phyloP scores from a whole-genome alignment of 1,284 basidiomycete genomes.

The Apiotrichum gamsii region DNA sequence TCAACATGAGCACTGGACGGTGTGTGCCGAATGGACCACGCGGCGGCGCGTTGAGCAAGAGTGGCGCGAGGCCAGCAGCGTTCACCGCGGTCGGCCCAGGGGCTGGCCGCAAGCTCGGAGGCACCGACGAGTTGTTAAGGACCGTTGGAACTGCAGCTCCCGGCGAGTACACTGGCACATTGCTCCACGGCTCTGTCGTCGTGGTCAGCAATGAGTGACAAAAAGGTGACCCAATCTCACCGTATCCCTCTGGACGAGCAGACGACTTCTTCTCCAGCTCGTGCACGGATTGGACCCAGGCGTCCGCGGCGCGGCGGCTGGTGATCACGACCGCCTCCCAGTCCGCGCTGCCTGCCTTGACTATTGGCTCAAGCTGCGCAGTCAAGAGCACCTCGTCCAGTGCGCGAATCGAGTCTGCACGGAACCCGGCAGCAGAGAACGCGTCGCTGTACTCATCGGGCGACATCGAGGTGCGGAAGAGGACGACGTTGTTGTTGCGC shows the following conservation, averaged over 20 bases:
- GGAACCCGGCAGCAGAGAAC: constrained; percentile 5
- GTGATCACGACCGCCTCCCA: constrained; percentile 35
- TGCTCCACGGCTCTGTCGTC: constrained; percentile 8
- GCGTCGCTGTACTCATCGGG: constrained; percentile 21
- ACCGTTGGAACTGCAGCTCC: constrained; percentile 7
- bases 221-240: no score
- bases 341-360: constrained; percentile 7
- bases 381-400: constrained; percentile 20
- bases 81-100: constrained; percentile 5
- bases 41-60: constrained; percentile 18
- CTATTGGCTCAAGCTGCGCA: constrained; percentile 11
- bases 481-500: constrained; percentile 17
- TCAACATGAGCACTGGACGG: constrained; percentile 29
- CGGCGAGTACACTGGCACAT: constrained; percentile 7
- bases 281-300: constrained; percentile 23
- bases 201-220: no score
- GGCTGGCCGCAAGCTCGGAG: background rate
- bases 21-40: constrained; percentile 2
- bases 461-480: constrained; percentile 25
- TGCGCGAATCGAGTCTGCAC: constrained; percentile 16
- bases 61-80: constrained; percentile 15
- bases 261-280: background rate
- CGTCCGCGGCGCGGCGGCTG: constrained; percentile 30
- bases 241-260: no score
- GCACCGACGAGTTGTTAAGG: background rate